Evolutionary conservation across 176 grass and related monocot species (phyloP).

Genomic region (Paspalum vaginatum): DNA sequence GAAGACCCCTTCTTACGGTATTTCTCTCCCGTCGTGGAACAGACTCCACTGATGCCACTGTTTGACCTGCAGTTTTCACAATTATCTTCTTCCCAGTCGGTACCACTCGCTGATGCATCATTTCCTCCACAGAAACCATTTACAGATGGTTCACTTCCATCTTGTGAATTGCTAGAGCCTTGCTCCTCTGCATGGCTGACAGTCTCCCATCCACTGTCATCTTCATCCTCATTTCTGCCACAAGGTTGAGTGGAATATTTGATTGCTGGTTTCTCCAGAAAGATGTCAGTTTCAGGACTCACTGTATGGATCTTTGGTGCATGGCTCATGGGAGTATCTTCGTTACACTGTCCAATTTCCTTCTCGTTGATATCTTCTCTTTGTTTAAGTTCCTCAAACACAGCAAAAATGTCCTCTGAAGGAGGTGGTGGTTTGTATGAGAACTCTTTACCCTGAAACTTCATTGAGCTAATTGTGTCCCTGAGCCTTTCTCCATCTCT

Average conservation of each 20-base stretch:
- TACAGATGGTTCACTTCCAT: constrained; percentile 66
- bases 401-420: constrained; percentile 62
- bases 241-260: constrained; percentile 50
- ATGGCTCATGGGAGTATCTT: constrained; percentile 42
- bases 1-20: constrained; percentile 64
- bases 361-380: constrained; percentile 50
- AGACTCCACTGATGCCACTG: constrained; percentile 59
- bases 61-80: constrained; percentile 47
- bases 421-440: constrained; percentile 59
- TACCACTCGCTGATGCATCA: constrained; percentile 50
- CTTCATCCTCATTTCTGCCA: constrained; percentile 48
- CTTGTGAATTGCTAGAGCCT: constrained; percentile 63
- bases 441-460: constrained; percentile 59
- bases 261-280: constrained; percentile 47
- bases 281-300: constrained; percentile 64
- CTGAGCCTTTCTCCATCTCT: constrained; percentile 59
- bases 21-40: constrained; percentile 55
- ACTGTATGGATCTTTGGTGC: constrained; percentile 56
- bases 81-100: constrained; percentile 57
- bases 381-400: constrained; percentile 64
- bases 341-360: constrained; percentile 49
- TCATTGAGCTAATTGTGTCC: constrained; percentile 52
- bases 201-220: constrained; percentile 66
- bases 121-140: constrained; percentile 68
- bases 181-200: constrained; percentile 64